Conservation (phyloP, 192 early-diverging fungal species). For the Gigaspora rosea region DNA sequence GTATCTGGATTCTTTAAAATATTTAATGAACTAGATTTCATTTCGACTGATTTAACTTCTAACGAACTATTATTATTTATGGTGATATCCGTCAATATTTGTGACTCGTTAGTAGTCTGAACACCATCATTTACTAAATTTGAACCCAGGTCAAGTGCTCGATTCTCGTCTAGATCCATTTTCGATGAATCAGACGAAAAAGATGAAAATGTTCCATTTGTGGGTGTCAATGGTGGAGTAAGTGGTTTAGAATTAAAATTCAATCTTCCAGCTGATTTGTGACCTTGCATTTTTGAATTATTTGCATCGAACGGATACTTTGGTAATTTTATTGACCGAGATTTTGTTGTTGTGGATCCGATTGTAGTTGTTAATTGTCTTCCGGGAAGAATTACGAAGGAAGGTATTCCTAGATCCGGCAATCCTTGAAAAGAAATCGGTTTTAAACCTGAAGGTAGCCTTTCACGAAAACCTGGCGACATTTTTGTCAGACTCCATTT, state of each 20-base stretch:
- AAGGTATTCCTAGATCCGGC: neutral
- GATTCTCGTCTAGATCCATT: too few relatives aligned
- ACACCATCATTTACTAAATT: too few relatives aligned
- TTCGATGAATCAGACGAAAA: too few relatives aligned
- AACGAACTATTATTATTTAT: too few relatives aligned
- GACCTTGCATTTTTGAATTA: neutral
- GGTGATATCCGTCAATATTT: too few relatives aligned
- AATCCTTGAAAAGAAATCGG: neutral
- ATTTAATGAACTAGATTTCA: too few relatives aligned
- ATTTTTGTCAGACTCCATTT: neutral
- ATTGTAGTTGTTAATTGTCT: neutral
- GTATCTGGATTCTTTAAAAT: too few relatives aligned
- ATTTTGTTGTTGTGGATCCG: neutral
- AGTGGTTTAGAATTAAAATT: neutral
- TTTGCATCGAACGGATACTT: neutral
- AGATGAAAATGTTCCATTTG: too few relatives aligned
- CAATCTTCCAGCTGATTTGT: neutral
- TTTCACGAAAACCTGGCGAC: neutral
- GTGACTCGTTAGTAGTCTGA: too few relatives aligned
- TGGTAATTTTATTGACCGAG: neutral
- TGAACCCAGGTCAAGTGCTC: too few relatives aligned
- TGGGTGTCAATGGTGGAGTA: too few relatives aligned
- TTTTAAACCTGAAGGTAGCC: neutral
- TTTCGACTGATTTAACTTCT: too few relatives aligned
- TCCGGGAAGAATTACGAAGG: neutral